These are phyloP conservation scores for Yamadazyma kitorensis DNA, from an alignment of 805 yeast species.

Conservation along the genomic window DNA sequence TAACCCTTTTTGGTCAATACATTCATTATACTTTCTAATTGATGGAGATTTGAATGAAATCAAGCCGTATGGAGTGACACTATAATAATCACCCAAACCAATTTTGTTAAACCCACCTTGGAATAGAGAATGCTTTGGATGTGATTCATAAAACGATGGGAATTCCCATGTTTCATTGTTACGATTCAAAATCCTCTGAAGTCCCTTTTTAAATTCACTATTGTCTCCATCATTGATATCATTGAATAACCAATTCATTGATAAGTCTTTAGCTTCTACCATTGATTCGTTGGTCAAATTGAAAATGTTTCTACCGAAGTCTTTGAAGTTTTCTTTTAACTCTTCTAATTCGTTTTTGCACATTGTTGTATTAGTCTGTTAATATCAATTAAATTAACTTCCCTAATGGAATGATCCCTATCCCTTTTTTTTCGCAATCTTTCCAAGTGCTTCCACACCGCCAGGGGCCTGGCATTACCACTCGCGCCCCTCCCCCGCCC, in stretches of 20 bases:
- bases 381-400: too few relatives aligned
- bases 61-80: slow-evolving; percentile 42
- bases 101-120: slow-evolving; percentile 1
- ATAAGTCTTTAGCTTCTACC: slow-evolving; percentile 20
- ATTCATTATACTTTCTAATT: slow-evolving; percentile 54
- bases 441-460: too few relatives aligned
- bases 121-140: not conserved
- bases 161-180: slow-evolving; percentile 12
- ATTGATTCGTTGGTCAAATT: slow-evolving; percentile 21
- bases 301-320: slow-evolving; percentile 23
- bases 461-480: too few relatives aligned
- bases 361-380: too few relatives aligned
- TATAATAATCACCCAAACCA: not conserved
- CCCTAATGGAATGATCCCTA: too few relatives aligned
- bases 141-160: slow-evolving; percentile 14
- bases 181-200: slow-evolving; percentile 1
- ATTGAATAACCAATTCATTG: slow-evolving; percentile 17
- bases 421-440: too few relatives aligned
- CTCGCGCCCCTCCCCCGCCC: too few relatives aligned
- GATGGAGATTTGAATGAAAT: slow-evolving; percentile 60
- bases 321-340: slow-evolving; percentile 22
- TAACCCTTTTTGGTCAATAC: slow-evolving; percentile 62
- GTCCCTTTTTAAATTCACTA: slow-evolving; percentile 1
- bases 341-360: slow-evolving; percentile 22
- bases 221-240: slow-evolving; percentile 9